These are phyloP conservation scores for Limnanthes douglasii DNA, from an alignment of 345 rosid species.

Conservation along the genomic window DNA sequence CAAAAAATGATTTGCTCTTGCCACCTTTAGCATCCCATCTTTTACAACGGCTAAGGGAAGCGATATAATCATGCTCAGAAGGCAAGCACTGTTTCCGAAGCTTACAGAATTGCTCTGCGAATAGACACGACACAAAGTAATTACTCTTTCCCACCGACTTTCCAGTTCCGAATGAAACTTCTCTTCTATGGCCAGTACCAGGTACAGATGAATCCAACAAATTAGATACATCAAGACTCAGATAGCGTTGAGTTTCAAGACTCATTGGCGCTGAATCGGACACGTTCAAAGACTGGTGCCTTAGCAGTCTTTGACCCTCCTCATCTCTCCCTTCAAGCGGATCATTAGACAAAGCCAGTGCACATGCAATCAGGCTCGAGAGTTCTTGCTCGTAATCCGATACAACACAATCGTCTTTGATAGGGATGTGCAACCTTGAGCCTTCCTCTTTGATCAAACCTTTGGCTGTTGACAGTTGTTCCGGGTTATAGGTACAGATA, in stretches of 20 bases:
- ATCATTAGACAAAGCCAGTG: constrained; percentile 43
- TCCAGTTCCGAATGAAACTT: constrained; percentile 45
- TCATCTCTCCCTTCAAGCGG: constrained; percentile 17
- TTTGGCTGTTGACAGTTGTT: constrained; percentile 25
- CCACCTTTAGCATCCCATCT: constrained; percentile 98
- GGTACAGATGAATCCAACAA: constrained; percentile 47
- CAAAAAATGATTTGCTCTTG: constrained; percentile 77
- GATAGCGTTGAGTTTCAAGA: constrained; percentile 36
- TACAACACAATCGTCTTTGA: constrained; percentile 38
- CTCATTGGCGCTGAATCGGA: constrained; percentile 36
- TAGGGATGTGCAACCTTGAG: constrained; percentile 54
- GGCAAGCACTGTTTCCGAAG: constrained; percentile 52
- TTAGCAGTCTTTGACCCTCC: constrained; percentile 18
- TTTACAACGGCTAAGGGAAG: constrained; percentile 78
- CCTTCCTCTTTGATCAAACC: constrained; percentile 65
- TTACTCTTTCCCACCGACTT: constrained; percentile 61
- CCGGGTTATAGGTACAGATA: constrained; percentile 20
- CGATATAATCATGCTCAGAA: constrained; percentile 73
- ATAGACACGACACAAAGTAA: constrained; percentile 64
- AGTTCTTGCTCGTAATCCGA: constrained; percentile 85
- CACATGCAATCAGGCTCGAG: constrained; percentile 88
- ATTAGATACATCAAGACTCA: constrained; percentile 65
- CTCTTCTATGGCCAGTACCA: constrained; percentile 28
- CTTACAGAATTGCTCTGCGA: constrained; percentile 60
- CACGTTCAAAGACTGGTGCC: constrained; percentile 38